These are phyloP conservation scores for Aegilops tauschii DNA, from an alignment of 176 grass and related monocot genomes.

Conservation along the genomic window DNA sequence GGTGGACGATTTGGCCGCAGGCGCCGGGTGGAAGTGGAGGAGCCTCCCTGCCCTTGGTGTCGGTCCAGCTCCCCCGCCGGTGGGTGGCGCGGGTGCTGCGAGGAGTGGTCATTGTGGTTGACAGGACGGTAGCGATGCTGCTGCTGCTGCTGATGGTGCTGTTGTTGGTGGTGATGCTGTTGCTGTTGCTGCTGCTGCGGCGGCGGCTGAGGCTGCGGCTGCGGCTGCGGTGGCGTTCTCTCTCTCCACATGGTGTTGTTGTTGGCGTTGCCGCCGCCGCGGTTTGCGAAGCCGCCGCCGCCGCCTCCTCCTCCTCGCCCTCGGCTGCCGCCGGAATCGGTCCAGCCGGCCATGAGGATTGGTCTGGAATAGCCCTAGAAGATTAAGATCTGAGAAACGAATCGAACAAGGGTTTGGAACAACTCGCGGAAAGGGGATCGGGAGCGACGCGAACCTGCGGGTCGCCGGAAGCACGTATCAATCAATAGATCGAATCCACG, in stretches of 20 bases:
- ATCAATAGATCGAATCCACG: neutral
- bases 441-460: neutral
- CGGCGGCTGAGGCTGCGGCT: neutral
- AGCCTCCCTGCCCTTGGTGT: neutral
- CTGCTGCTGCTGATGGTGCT: neutral
- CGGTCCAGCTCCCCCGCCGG: neutral
- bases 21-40: slow-evolving; percentile 15
- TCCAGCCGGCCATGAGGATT: slow-evolving; percentile 36
- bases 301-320: slow-evolving; percentile 16
- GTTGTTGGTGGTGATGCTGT: neutral
- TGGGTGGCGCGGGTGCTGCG: neutral
- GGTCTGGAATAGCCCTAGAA: neutral
- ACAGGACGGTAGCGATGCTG: slow-evolving; percentile 27
- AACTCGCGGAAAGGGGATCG: neutral
- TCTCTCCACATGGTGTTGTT: neutral
- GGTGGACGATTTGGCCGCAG: neutral
- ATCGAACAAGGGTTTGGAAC: neutral
- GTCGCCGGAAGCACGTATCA: neutral
- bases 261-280: neutral
- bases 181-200: neutral
- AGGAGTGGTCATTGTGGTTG: neutral
- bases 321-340: slow-evolving; percentile 4
- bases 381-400: neutral
- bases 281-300: slow-evolving; percentile 14
- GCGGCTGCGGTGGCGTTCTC: neutral